Conservation (phyloP, 768 basidiomycete genomes). For the Naganishia onofrii region DNA sequence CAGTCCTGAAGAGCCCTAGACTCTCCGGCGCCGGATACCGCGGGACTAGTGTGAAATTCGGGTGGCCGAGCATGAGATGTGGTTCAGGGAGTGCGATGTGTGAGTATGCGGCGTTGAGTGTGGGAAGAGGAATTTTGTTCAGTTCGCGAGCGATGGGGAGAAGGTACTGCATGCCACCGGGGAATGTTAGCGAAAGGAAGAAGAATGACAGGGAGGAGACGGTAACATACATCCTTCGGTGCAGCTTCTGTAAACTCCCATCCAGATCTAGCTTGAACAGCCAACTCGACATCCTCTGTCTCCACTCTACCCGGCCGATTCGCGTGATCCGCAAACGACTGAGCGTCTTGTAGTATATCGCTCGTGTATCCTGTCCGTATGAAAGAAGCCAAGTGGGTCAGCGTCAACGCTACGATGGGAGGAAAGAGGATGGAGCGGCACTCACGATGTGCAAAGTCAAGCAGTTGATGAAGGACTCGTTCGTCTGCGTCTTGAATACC, state of each 20-base stretch:
- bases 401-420: neutral
- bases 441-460: conserved; percentile 56
- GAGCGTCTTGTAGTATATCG: conserved; percentile 52
- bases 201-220: conserved; percentile 2
- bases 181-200: neutral
- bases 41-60: conserved; percentile 53
- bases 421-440: neutral
- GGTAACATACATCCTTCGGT: conserved; percentile 53
- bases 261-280: conserved; percentile 53
- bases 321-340: conserved; percentile 54
- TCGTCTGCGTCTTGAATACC: conserved; percentile 55
- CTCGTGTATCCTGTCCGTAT: conserved; percentile 53
- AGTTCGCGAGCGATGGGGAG: conserved; percentile 52
- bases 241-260: conserved; percentile 52
- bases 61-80: conserved; percentile 52
- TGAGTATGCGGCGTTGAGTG: conserved; percentile 54
- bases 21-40: conserved; percentile 25
- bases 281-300: conserved; percentile 53
- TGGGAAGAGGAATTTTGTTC: conserved; percentile 54
- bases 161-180: conserved; percentile 50
- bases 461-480: conserved; percentile 54
- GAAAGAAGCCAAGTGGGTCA: neutral
- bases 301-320: conserved; percentile 41
- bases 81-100: conserved; percentile 53
- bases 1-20: conserved; percentile 22